Base-by-base conservation (phyloP, 2,329 filamentous ascomycete species). In the Ascochyta pisi region DNA sequence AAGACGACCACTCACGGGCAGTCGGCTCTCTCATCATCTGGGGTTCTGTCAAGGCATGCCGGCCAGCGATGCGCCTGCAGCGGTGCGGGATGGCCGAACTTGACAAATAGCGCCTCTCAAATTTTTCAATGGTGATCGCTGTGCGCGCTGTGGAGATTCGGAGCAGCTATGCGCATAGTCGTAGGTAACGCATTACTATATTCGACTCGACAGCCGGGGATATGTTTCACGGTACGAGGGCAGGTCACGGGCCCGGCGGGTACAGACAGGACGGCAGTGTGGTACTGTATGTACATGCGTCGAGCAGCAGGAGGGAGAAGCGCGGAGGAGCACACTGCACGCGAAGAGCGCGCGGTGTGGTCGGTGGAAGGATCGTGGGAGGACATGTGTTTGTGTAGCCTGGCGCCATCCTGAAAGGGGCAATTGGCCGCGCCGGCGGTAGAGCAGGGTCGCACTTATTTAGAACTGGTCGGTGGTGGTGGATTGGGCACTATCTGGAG, bases 301-400 rank as follows among this genome's bases (percentile, higher is more conserved):
- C 29, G 43, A 34, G 31, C 42, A 35, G 19, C 19, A 19, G 29
- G 44, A 44, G n/a, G 13, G 42, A 38, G 41, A 33, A 42, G 46
- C 31, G 41, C 40, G 44, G 31, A 35, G n/a, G 46, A 48, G 34
- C 15, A 13, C 10, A 22, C 24, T 50, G 35, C 37, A 47, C 24
- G 43, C 42, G 26, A 54, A 53, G 19, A 56, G 58, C 53, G 58
- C 54, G 58, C 60, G 55, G 54, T 29, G 38, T 48, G 51, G 58
- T 54, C 47, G 54, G 42, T 43, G 53, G 42, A 35, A 50, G 27
- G 35, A 38, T 55, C 41, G 35, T 45, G 53, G 60, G 57, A 60
- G 58, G 58, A 65, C 62, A 60, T 58, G 65, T 63, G 62, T 62
- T 54, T 59, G 65, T 67, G 63, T 64, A 54, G 65, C 64, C 55